These are phyloP conservation scores for Arachnomyces sp. DNA, from an alignment of 2,329 filamentous ascomycete genomes.

Conservation along the genomic window DNA sequence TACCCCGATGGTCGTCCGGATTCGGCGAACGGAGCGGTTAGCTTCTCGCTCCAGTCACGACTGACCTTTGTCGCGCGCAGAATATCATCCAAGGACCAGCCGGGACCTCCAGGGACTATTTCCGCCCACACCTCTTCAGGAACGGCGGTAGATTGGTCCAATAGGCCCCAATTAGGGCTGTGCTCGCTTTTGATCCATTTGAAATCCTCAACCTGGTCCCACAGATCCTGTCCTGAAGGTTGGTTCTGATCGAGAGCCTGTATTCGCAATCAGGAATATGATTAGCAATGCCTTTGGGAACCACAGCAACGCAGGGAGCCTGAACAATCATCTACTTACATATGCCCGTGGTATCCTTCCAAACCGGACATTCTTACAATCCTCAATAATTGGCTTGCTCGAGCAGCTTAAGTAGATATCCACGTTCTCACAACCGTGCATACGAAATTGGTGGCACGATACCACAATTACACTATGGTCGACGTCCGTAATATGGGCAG, in stretches of 20 bases:
- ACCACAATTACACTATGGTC: slow-evolving; percentile 68
- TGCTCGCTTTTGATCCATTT: slow-evolving; percentile 84
- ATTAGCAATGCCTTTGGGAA: background rate
- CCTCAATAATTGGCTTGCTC: slow-evolving; percentile 88
- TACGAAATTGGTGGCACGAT: slow-evolving; percentile 75
- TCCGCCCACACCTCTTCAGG: slow-evolving; percentile 59
- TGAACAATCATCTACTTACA: slow-evolving; percentile 43
- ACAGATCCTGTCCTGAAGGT: slow-evolving; percentile 52
- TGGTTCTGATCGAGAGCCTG: slow-evolving; percentile 26
- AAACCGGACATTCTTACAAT: slow-evolving; percentile 71
- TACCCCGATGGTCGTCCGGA: background rate
- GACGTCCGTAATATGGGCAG: slow-evolving; percentile 73
- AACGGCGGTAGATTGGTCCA: slow-evolving; percentile 55
- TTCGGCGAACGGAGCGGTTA: slow-evolving; percentile 12
- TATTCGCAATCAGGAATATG: background rate
- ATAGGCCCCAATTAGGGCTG: slow-evolving; percentile 77
- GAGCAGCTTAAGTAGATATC: slow-evolving; percentile 74
- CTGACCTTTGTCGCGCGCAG: slow-evolving; percentile 36
- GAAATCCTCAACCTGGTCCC: slow-evolving; percentile 92
- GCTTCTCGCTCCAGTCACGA: no score
- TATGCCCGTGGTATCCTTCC: slow-evolving; percentile 62
- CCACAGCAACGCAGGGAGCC: background rate
- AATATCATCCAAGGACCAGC: slow-evolving; percentile 57
- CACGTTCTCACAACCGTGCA: slow-evolving; percentile 77
- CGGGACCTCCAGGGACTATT: slow-evolving; percentile 56